Base-by-base conservation (phyloP, 805 yeast species). In the Hermanozyma aechmeae region DNA sequence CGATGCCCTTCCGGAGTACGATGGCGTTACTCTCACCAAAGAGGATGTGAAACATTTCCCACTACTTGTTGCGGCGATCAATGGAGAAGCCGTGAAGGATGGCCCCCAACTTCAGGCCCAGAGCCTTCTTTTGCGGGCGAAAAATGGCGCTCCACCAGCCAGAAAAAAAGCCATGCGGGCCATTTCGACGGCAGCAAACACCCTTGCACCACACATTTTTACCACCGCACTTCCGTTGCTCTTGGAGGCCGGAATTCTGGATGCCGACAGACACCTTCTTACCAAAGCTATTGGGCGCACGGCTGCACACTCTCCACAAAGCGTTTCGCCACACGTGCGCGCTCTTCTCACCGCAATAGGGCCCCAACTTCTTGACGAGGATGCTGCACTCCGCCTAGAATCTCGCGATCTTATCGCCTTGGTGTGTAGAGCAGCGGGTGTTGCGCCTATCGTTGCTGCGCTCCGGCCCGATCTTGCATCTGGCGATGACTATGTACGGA, bases 401-500 rank as follows among this genome's bases (percentile, higher is more conserved):
- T 92, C 95, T 2, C 64, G 82, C 27, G 95, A 85, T 36, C 72
- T 85, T 16, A 70, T 86, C 12, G 66, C 87, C 0, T 78, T 72
- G 35, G 56, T 89, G 13, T 61, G 95, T 3, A 79, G 75, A 37
- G 83, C 92, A 2, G 87, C 83, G 3, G 97, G 97, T 0, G 54
- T 87, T 19, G 70, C 86, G 0, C 76, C 74, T 18, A 78, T 86
- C 73, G 73, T 92, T n/a, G 64, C 84, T 1, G 71, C 77, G 1
- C 58, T 89, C 48, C 63, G 95, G 30, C 84, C 92, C 0, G 93
- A 85, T 50, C 69, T 92, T 25, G 94, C 81, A 40, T 76, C 80
- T 42, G 68, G 68, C 7, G 96, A 87, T 45, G 96, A 86, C 42
- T 77, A 75, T 41, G 76, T 81, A 6, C 61, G 96, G 30, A 79